Conservation (phyloP, 768 basidiomycete genomes). For the Termitomyces sp. region DNA sequence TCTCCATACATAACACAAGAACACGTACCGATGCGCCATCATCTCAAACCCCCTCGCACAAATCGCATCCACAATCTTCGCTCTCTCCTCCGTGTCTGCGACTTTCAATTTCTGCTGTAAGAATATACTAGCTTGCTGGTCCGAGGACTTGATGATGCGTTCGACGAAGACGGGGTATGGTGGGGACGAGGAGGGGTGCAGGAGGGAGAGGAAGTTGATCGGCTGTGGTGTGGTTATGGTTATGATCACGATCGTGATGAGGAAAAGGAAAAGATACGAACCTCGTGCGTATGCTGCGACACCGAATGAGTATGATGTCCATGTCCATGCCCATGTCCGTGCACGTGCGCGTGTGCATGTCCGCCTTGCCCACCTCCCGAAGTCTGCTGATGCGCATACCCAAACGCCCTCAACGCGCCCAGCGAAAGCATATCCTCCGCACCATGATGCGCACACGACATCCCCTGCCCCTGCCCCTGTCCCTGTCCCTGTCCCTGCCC, state of each 20-base stretch:
- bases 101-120: constrained; percentile 90
- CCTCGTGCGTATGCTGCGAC: constrained; percentile 46
- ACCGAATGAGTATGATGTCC: background rate
- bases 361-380: background rate
- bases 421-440: constrained; percentile 1
- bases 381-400: constrained; percentile 19
- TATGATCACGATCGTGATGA: constrained; percentile 2
- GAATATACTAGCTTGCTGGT: constrained; percentile 90
- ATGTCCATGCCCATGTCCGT: constrained; percentile 2
- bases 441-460: background rate
- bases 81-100: constrained; percentile 72
- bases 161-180: constrained; percentile 81
- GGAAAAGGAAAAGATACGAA: constrained; percentile 28
- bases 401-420: background rate
- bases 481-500: background rate
- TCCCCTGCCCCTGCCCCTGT: background rate
- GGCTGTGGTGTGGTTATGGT: constrained; percentile 48
- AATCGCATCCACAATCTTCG: constrained; percentile 85
- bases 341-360: too few relatives aligned
- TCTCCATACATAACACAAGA: too few relatives aligned
- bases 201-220: constrained; percentile 83
- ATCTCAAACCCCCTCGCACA: constrained; percentile 84
- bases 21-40: constrained; percentile 80
- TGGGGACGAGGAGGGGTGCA: constrained; percentile 83
- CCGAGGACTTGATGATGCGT: constrained; percentile 86